These are phyloP conservation scores for Pelargonium nanum DNA, from an alignment of 345 rosid species.

Conservation along the genomic window DNA sequence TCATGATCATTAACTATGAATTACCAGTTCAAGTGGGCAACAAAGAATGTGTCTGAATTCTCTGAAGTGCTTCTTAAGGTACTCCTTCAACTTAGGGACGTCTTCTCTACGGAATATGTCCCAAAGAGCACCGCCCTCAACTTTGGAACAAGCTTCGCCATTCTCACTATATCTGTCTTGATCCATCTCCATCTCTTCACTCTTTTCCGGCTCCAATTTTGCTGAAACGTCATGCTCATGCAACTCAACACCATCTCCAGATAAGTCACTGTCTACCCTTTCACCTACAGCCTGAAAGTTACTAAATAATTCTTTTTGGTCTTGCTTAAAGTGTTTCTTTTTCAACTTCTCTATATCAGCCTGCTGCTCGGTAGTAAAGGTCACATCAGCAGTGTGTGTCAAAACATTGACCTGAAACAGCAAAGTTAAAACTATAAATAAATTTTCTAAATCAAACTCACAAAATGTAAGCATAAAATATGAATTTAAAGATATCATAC, in stretches of 20 bases:
- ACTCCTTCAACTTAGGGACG: conserved; percentile 52
- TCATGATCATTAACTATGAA: neutral
- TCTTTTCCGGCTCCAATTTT: conserved; percentile 1
- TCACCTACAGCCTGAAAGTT: conserved; percentile 10
- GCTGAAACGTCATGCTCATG: neutral
- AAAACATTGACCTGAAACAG: conserved; percentile 58
- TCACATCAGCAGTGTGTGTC: conserved; percentile 45
- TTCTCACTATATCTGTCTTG: conserved; percentile 3
- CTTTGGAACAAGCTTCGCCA: conserved; percentile 11
- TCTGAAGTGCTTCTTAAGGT: conserved; percentile 46
- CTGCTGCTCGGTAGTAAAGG: conserved; percentile 5
- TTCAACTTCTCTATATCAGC: conserved; percentile 24
- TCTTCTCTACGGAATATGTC: conserved; percentile 70
- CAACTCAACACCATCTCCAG: neutral
- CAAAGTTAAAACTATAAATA: conserved; percentile 3
- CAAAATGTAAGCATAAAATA: neutral
- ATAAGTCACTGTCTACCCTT: conserved; percentile 5
- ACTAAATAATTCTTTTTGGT: conserved; percentile 38
- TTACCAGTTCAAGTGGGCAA: conserved; percentile 46
- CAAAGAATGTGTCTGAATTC: conserved; percentile 67
- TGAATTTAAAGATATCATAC: neutral
- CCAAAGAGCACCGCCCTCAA: conserved; percentile 65
- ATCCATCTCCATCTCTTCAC: conserved; percentile 7
- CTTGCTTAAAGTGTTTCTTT: conserved; percentile 37
- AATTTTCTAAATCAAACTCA: neutral